These are phyloP conservation scores for Penicillium freii DNA, from an alignment of 2,329 filamentous ascomycete genomes.

Conservation along the genomic window DNA sequence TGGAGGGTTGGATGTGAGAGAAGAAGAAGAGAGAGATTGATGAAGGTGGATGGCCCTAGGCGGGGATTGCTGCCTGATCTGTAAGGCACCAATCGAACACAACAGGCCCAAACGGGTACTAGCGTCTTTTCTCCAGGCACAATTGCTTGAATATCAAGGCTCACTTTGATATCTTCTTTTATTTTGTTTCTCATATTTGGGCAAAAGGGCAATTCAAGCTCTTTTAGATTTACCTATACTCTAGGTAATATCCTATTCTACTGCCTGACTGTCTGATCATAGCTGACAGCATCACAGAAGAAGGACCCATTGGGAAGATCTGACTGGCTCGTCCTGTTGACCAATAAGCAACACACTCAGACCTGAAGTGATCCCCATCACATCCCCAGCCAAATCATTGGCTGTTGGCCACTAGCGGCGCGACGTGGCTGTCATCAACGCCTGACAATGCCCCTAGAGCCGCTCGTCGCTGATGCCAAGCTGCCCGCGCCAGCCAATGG, in stretches of 20 bases:
- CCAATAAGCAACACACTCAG: conserved; percentile 17
- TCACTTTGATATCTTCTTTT: neutral
- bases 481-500: conserved; percentile 12
- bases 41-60: conserved; percentile 14
- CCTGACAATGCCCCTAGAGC: conserved; percentile 23
- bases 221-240: neutral
- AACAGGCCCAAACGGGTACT: conserved; percentile 3
- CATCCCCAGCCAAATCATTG: conserved; percentile 21
- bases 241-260: neutral
- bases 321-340: conserved; percentile 2
- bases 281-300: neutral
- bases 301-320: neutral
- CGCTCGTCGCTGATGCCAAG: conserved; percentile 24
- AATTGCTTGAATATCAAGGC: neutral
- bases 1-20: conserved; percentile 15
- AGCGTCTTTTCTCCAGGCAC: neutral
- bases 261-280: neutral
- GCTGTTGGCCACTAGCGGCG: conserved; percentile 14
- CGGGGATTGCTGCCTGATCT: conserved; percentile 13
- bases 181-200: neutral
- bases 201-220: neutral
- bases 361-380: conserved; percentile 16
- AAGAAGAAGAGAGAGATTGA: conserved; percentile 21
- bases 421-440: conserved; percentile 13
- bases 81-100: neutral